Evolutionary conservation across 2,329 filamentous ascomycete species (phyloP), one percentile per base, ranked within the genome.

Genomic region (Microcyclospora pomicola): DNA sequence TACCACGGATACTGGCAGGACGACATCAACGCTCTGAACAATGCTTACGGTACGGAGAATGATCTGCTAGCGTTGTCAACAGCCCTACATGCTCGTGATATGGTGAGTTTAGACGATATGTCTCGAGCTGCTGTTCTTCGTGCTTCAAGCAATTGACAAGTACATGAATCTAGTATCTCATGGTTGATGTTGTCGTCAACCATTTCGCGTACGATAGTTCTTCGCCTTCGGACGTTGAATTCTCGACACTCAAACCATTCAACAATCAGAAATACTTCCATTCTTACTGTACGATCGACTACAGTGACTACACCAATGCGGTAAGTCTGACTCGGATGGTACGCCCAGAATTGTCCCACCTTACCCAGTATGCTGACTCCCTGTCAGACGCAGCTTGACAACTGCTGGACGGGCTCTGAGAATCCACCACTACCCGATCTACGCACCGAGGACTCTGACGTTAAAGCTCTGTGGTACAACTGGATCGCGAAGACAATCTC

Each of bases 391-490:
- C 53, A 55, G 24, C 49, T 61, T 34, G 51, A 60, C 38, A 43
- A 56, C 37, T 80, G 76, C 60, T 73, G 70, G 69, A 59, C 70
- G 13, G 69, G 68, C 14, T 65, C 68, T 41, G 62, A 60, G n/a
- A 65, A 62, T 12, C 67, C 73, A n/a, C 63, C 67, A 0, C 68
- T 82, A 1, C 74, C 77, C 0, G 77, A 82, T 45, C 54, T 82
- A 10, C 61, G 72, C 39, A 82, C 77, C 0, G 65, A 70, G 31
- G 60, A 64, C 24, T 37, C 58, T 0, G 54, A 56, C 1, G 69
- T 81, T 9, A 63, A 66, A 16, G 52, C 53, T 12, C 59, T 71
- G 2, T 73, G 71, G 52, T 61, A 72, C 38, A 55, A 61, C n/a
- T 82, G 78, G 79, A 64, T 82, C 47, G 54, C 52, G 13, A 60